These are phyloP conservation scores for Lobulomyces angularis DNA, from an alignment of 192 early-diverging fungal species.

Conservation along the genomic window DNA sequence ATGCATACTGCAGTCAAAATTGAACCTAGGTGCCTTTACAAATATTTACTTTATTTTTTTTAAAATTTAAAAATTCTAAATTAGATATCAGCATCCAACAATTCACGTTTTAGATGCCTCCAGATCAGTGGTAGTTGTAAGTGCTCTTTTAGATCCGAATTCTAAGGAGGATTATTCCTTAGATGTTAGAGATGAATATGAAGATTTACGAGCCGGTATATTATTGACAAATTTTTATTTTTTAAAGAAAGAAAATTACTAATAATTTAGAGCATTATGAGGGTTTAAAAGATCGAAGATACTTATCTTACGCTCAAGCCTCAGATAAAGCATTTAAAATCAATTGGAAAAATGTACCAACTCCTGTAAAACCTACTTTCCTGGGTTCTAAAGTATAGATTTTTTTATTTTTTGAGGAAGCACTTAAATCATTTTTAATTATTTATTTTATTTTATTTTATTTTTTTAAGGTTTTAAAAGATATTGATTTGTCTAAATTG, in stretches of 20 bases:
- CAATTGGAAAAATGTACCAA: constrained; percentile 52
- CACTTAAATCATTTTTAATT: too few species aligned
- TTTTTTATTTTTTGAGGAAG: neutral
- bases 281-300: constrained; percentile 71
- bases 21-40: constrained; percentile 74
- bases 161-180: constrained; percentile 74
- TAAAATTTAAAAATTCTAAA: too few species aligned
- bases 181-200: constrained; percentile 85
- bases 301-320: constrained; percentile 59
- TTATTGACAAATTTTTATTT: too few species aligned
- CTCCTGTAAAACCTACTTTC: constrained; percentile 68
- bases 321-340: constrained; percentile 51
- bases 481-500: constrained; percentile 63
- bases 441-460: constrained; percentile 4
- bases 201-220: constrained; percentile 76
- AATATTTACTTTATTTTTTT: too few species aligned
- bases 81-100: constrained; percentile 65
- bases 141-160: constrained; percentile 67
- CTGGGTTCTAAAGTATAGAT: constrained; percentile 57
- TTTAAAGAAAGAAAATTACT: too few species aligned
- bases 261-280: constrained; percentile 93
- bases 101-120: constrained; percentile 88
- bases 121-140: constrained; percentile 80
- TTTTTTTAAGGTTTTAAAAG: constrained; percentile 33
- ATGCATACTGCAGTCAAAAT: constrained; percentile 97